Percentiles rank a stretch among this genome's conserved stretches.
Evolutionary conservation across 371 early-diverging fungal genomes (phyloP).

Genomic region (Syncephalastrum sp.): DNA sequence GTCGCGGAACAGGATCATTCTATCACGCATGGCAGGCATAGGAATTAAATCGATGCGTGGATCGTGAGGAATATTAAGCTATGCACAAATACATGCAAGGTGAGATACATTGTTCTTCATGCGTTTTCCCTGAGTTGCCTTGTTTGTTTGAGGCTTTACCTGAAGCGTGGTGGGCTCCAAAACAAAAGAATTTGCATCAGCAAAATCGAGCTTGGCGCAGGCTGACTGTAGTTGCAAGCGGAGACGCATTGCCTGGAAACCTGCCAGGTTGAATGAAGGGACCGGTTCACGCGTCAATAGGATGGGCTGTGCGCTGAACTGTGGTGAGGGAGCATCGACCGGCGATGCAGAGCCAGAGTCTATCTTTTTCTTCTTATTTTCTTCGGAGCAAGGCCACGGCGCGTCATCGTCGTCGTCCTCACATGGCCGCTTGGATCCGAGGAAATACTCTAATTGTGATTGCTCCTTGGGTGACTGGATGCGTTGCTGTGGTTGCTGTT

Average conservation of each 20-base stretch:
- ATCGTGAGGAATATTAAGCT: conserved; percentile 55
- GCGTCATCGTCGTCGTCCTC: no score
- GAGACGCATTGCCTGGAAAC: conserved; percentile 40
- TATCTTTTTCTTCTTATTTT: conserved; percentile 1
- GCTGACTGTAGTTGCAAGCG: conserved; percentile 35
- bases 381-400: not conserved
- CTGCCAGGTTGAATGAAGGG: conserved; percentile 32
- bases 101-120: not conserved
- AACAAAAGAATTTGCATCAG: conserved; percentile 22
- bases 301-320: conserved; percentile 13
- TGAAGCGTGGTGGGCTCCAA: conserved; percentile 40
- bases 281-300: conserved; percentile 18
- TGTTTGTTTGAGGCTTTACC: conserved; percentile 19
- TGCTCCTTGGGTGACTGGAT: no score
- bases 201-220: conserved; percentile 18
- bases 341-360: no score
- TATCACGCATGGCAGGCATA: conserved; percentile 53
- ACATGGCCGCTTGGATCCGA: not conserved
- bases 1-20: conserved; percentile 58
- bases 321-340: not conserved
- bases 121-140: conserved; percentile 3
- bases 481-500: no score
- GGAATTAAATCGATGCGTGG: conserved; percentile 60
- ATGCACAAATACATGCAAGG: not conserved
- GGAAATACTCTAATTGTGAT: not conserved